Conservation (phyloP, 2,329 filamentous ascomycete genomes). For the Talaromyces sp. region DNA sequence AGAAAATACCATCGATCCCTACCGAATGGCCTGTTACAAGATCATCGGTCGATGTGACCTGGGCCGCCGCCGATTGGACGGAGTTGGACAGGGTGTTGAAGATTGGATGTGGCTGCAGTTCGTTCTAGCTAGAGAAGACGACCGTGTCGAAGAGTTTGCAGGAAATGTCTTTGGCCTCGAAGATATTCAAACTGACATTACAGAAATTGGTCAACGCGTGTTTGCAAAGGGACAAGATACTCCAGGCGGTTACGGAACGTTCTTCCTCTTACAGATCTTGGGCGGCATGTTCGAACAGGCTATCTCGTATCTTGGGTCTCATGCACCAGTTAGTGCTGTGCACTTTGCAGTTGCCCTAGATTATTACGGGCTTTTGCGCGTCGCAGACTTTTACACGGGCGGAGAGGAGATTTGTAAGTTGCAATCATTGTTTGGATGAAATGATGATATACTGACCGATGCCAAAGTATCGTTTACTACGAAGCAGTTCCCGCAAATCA, state of each 20-base stretch:
- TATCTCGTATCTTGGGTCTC: slow-evolving; percentile 83
- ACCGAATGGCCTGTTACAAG: slow-evolving; percentile 97
- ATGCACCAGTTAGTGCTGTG: slow-evolving; percentile 88
- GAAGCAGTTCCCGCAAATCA: slow-evolving; percentile 68
- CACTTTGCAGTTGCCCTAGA: slow-evolving; percentile 89
- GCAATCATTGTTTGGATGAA: slow-evolving; percentile 21
- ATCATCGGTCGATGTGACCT: slow-evolving; percentile 77
- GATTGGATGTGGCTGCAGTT: slow-evolving; percentile 69
- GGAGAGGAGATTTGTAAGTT: slow-evolving; percentile 64
- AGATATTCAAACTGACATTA: slow-evolving; percentile 73
- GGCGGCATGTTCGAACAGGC: slow-evolving; percentile 94
- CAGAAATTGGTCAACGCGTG: slow-evolving; percentile 85
- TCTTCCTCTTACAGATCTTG: slow-evolving; percentile 87
- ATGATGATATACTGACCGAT: background rate
- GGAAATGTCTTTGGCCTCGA: slow-evolving; percentile 61
- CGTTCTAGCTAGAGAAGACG: slow-evolving; percentile 59
- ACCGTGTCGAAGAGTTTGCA: slow-evolving; percentile 59
- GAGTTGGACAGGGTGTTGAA: slow-evolving; percentile 58
- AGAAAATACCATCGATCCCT: slow-evolving; percentile 86
- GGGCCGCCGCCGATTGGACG: slow-evolving; percentile 54
- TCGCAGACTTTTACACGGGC: slow-evolving; percentile 73
- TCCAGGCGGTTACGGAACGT: slow-evolving; percentile 77
- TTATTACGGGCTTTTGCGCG: slow-evolving; percentile 84
- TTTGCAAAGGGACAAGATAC: slow-evolving; percentile 82
- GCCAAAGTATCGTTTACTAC: slow-evolving; percentile 52